Conservation (phyloP, 148 eudicot genomes). For the Rhododendron molle region DNA sequence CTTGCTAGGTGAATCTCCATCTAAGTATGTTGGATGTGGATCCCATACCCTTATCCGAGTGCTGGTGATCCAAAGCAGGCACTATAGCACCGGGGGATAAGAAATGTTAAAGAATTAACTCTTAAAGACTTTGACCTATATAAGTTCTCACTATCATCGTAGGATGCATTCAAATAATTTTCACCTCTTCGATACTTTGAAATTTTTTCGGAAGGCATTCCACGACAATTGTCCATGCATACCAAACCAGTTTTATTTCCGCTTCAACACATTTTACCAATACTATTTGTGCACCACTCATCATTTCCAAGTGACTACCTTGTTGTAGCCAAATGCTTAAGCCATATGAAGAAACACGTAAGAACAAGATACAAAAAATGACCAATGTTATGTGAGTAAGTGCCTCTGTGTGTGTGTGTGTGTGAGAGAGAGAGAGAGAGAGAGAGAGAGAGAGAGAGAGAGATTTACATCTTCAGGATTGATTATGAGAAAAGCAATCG, state of each 20-base stretch:
- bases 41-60: not conserved
- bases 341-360: not conserved
- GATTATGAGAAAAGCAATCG: not conserved
- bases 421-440: not conserved
- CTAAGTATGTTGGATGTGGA: not conserved
- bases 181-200: not conserved
- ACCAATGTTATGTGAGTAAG: not conserved
- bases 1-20: no score
- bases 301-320: not conserved
- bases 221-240: not conserved
- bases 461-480: conserved; percentile 2
- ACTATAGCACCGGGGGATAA: no score
- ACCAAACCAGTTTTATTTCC: not conserved
- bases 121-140: no score
- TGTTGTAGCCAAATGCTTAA: not conserved
- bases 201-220: no score
- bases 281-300: not conserved
- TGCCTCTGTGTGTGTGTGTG: not conserved
- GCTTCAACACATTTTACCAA: not conserved
- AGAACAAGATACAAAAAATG: not conserved
- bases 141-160: not conserved
- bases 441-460: no score
- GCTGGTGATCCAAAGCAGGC: not conserved
- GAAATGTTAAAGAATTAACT: no score
- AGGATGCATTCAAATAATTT: not conserved